Conservation (phyloP, 225 moss, liverwort and hornwort species). For the Takakia lepidozioides region DNA sequence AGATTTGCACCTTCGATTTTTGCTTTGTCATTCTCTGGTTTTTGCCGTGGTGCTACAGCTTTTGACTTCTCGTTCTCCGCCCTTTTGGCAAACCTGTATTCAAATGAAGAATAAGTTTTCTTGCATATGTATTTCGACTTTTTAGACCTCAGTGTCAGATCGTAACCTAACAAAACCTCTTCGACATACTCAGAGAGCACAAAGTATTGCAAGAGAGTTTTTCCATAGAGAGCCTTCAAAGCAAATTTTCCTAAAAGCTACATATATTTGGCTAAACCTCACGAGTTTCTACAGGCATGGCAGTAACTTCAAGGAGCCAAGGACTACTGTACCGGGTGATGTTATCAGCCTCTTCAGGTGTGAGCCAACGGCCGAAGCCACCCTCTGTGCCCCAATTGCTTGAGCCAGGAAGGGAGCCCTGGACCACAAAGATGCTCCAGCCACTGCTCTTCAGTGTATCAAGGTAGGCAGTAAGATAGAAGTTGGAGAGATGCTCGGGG, state of each 20-base stretch:
- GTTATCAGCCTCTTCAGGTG: constrained; percentile 44
- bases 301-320: not conserved
- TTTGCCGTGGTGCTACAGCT: constrained; percentile 2
- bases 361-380: constrained; percentile 51
- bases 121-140: no score
- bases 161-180: not conserved
- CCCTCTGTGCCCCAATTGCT: constrained; percentile 34
- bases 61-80: constrained; percentile 24
- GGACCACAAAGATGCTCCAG: constrained; percentile 63
- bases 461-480: constrained; percentile 60
- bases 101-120: not conserved
- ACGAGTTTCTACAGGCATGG: not conserved
- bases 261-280: not conserved
- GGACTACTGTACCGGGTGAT: constrained; percentile 25
- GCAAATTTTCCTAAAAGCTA: not conserved
- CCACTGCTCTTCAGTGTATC: constrained; percentile 51
- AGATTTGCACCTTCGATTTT: constrained; percentile 28
- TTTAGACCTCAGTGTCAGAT: no score
- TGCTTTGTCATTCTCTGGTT: constrained; percentile 9
- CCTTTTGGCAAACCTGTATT: constrained; percentile 31
- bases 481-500: constrained; percentile 46
- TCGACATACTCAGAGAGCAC: not conserved
- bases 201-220: not conserved
- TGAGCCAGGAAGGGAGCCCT: constrained; percentile 38
- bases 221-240: not conserved